These are phyloP conservation scores for Cladosporium sp. DNA, from an alignment of 2,329 filamentous ascomycete species.

Conservation along the genomic window DNA sequence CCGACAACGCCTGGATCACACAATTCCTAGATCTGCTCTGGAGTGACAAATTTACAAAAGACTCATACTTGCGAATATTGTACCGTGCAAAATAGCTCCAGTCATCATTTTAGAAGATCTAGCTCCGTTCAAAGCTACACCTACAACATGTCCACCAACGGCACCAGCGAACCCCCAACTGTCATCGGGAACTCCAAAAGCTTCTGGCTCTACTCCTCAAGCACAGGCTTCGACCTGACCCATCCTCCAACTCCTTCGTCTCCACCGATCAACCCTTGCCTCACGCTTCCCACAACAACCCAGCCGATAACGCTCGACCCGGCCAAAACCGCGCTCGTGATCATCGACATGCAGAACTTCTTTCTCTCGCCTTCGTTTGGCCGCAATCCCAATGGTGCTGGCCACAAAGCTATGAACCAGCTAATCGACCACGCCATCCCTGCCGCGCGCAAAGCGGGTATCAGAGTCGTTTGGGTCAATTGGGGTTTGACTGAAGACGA, in stretches of 20 bases:
- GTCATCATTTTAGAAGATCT: too few species aligned
- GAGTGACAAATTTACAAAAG: too few species aligned
- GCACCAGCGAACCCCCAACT: conserved; percentile 20
- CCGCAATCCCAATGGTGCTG: conserved; percentile 31
- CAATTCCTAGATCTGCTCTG: too few species aligned
- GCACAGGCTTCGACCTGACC: conserved; percentile 44
- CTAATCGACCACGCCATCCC: conserved; percentile 44
- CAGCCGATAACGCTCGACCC: conserved; percentile 30
- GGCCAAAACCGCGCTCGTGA: conserved; percentile 30
- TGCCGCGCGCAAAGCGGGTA: conserved; percentile 47
- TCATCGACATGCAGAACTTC: conserved; percentile 34
- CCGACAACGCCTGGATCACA: too few species aligned
- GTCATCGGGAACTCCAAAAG: conserved; percentile 39
- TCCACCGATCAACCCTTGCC: conserved; percentile 16
- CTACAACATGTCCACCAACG: not conserved
- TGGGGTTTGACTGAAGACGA: conserved; percentile 56
- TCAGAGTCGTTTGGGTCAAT: conserved; percentile 53
- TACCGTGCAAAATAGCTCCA: too few species aligned
- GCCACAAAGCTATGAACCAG: conserved; percentile 39
- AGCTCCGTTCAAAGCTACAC: too few species aligned
- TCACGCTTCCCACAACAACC: conserved; percentile 18
- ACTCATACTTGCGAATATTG: too few species aligned
- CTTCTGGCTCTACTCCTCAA: conserved; percentile 44
- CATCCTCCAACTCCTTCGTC: conserved; percentile 33
- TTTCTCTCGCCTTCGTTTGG: conserved; percentile 32